phyloP scores from a whole-genome alignment of 2,329 filamentous ascomycete genomes.

The Neopestalotiopsis sp. region DNA sequence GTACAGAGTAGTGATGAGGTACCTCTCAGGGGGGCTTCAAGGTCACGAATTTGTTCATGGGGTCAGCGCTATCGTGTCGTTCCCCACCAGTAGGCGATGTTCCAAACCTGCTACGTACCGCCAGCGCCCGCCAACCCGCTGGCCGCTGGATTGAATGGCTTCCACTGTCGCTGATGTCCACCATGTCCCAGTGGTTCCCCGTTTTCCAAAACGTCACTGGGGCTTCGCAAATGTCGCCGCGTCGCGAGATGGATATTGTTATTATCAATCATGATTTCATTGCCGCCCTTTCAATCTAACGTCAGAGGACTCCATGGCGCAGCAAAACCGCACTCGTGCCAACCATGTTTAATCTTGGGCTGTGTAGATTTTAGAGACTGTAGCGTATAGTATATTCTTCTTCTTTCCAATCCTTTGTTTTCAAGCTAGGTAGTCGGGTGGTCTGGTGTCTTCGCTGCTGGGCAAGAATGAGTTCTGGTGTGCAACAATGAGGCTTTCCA shows the following conservation, averaged over 20 bases:
- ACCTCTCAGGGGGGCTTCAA: not conserved
- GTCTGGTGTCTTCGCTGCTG: too few species aligned
- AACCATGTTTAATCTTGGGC: not conserved
- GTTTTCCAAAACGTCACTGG: slow-evolving; percentile 1
- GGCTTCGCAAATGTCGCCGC: not conserved
- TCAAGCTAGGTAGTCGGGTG: not conserved
- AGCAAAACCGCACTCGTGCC: not conserved
- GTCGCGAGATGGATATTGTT: not conserved
- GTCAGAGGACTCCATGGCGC: not conserved
- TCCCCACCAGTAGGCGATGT: not conserved
- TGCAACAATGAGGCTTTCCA: slow-evolving; percentile 1
- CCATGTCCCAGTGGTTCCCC: not conserved
- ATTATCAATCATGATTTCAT: slow-evolving; percentile 15
- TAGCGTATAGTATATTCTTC: not conserved
- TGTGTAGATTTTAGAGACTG: not conserved
- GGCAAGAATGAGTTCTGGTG: not conserved
- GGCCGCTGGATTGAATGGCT: not conserved
- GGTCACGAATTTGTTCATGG: not conserved
- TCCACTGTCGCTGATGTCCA: too few species aligned
- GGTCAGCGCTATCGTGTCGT: not conserved
- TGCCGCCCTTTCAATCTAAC: not conserved
- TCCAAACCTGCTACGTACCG: not conserved
- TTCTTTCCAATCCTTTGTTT: not conserved
- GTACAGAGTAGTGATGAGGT: not conserved
- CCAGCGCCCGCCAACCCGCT: not conserved